Base-by-base conservation (phyloP, 345 rosid genomes). In the Iberis pinnata region DNA sequence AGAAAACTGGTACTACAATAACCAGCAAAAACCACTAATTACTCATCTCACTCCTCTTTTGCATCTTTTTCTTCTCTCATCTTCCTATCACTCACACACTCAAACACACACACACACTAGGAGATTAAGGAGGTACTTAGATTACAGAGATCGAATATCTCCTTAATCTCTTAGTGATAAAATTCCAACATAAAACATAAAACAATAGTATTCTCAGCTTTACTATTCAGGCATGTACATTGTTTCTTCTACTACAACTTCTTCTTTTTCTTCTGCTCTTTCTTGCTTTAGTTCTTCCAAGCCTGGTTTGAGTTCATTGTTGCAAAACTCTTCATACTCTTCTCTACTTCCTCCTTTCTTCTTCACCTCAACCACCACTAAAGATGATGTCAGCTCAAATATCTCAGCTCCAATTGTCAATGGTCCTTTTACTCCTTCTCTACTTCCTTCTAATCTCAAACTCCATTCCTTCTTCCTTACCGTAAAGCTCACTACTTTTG, bases 351-450 rank as follows among this genome's bases (percentile, higher is more conserved):
- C 97, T 31, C 89, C 85, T 75, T 80, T 86, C 83, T 81, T 86
- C 84, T 76, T 89, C 32, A 86, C 83, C 70, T 89, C 93, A 58
- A 89, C 81, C 24, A 89, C 83, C 43, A 78, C 88, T 73, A 89
- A 73, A 12, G 63, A 48, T 16, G 88, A 65, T 9, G 85, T 84
- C 42, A 82, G 39, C 61, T 79, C 85, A 20, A 79, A 79, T 39
- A 82, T 79, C 77, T 82, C 89, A 4, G 85, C 83, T 0, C 78
- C 81, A 43, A 82, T 73, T 9, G 83, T 68, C 60, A 82, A 56
- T 0, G 83, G 85, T 20, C 89, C 89, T 10, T 77, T 79, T 17
- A 64, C 78, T 1, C 92, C 87, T 59, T 78, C 82, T 65, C 78
- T 71, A 17, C 71, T 70, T 1, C 92, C 87, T 67, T 83, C 92